Evolutionary conservation across 2,329 filamentous ascomycete species (phyloP), one percentile per base, ranked within the genome.

Genomic region (Lasiodiplodia hormozganensis): DNA sequence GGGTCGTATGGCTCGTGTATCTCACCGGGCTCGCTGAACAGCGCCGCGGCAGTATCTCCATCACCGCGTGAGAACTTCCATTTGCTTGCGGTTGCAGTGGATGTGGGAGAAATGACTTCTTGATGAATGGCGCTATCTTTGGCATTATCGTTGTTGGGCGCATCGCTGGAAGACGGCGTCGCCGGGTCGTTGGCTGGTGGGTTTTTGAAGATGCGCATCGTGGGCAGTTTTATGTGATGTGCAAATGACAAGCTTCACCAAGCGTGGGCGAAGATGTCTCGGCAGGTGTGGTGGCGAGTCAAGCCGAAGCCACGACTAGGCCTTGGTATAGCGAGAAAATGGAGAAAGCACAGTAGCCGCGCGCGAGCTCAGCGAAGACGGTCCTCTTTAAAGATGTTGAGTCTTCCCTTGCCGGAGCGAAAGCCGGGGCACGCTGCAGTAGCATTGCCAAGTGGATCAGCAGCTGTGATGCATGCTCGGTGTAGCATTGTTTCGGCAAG

Each of bases 41-140:
- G 77, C 2, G 81, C 80, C 76, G 85, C 81, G 2, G 86, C 85
- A 0, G 83, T 82, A 72, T 87, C 85, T 49, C 82, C 82, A 68
- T 84, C 82, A 23, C 71, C 72, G 52, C 76, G 74, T 34, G 73
- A 71, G 7, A 73, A 68, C 31, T 76, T 76, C 73, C 74, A 65
- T 31, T 56, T 65, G 52, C 38, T 47, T 14, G 47, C 36, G 3
- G 62, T 53, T 3, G 58, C 58, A 14, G 58, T 62, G 3, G 58
- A 47, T 18, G 40, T 21, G 2, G 51, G 52, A 21, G 62, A 43
- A 11, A 56, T 16, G 23, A 38, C 28, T 47, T 65, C 62, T n/a
- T 65, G 49, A 11, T 56, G 62, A 8, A 43, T n/a, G 14, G 47
- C 18, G 28, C 28, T 51, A 11, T 21, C 51, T 31, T 65, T 28